A percentile compares a stretch with the other conserved stretches of the same genome.
phyloP scores from a whole-genome alignment of 2,329 filamentous ascomycete genomes.

The Fusarium sp. region DNA sequence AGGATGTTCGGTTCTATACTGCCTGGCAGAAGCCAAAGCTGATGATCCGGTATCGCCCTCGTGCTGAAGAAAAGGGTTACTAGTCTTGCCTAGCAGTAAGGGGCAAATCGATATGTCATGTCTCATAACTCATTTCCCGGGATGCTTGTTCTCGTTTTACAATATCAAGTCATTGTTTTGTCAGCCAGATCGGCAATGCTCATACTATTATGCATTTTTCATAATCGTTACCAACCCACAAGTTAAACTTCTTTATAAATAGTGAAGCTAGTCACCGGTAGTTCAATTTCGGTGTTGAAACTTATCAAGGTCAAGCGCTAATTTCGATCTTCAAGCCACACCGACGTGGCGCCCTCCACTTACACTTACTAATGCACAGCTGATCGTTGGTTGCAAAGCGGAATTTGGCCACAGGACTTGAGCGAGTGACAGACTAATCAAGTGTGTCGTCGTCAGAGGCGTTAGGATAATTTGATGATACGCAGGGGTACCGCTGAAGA shows the following conservation, averaged over 20 bases:
- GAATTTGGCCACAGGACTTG: neutral
- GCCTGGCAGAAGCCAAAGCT: neutral
- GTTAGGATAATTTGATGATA: neutral
- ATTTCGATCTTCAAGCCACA: neutral
- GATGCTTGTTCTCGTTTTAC: neutral
- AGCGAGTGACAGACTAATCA: neutral
- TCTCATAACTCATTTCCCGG: neutral
- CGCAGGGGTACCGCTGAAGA: neutral
- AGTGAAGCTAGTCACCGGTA: neutral
- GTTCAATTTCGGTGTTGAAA: neutral
- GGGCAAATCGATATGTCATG: too few species aligned
- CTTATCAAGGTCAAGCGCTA: neutral
- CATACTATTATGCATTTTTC: neutral
- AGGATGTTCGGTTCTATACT: neutral
- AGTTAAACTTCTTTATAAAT: neutral
- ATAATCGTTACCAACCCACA: neutral
- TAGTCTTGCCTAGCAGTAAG: neutral
- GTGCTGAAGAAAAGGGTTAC: neutral
- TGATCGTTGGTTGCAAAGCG: neutral
- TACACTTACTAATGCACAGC: neutral
- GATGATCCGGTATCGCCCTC: neutral
- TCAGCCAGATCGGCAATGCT: neutral
- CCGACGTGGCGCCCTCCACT: neutral
- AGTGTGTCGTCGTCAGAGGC: neutral
- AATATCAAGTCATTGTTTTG: neutral